A percentile compares a stretch with the other conserved stretches of the same genome.
Conservation (phyloP, 2,329 filamentous ascomycete genomes). For the Epichloe bromicola region DNA sequence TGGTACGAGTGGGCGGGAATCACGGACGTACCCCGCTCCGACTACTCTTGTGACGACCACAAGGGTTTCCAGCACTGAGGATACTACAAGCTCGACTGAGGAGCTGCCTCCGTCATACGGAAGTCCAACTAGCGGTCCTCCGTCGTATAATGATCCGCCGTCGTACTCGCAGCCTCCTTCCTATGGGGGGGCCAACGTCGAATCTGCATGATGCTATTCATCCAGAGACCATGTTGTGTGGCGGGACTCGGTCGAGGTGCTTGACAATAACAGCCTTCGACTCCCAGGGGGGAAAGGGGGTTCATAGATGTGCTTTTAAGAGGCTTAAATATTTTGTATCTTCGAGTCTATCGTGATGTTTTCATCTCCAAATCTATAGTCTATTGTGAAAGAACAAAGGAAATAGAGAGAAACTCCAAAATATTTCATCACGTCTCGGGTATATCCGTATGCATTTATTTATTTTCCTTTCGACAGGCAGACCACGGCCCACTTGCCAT, state of each 20-base stretch:
- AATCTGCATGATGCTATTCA: neutral
- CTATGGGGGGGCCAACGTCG: neutral
- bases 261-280: neutral
- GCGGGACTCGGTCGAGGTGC: neutral
- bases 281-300: no score
- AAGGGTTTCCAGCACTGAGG: neutral
- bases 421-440: neutral
- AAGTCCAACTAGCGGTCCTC: neutral
- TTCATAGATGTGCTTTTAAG: neutral
- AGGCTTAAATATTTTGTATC: neutral
- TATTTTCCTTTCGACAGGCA: slow-evolving; percentile 29
- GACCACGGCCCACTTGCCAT: slow-evolving; percentile 92
- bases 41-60: slow-evolving; percentile 2
- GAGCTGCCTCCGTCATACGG: neutral
- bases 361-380: slow-evolving; percentile 3
- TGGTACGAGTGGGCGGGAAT: neutral
- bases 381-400: slow-evolving; percentile 1
- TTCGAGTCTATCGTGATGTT: slow-evolving; percentile 1
- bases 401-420: neutral
- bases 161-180: slow-evolving; percentile 2
- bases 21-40: neutral
- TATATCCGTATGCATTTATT: neutral
- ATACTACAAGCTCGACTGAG: neutral
- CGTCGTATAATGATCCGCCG: slow-evolving; percentile 1
- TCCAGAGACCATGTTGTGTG: neutral